Conservation (phyloP, 352 stramenopile species). For the Globisporangium takayamanum region DNA sequence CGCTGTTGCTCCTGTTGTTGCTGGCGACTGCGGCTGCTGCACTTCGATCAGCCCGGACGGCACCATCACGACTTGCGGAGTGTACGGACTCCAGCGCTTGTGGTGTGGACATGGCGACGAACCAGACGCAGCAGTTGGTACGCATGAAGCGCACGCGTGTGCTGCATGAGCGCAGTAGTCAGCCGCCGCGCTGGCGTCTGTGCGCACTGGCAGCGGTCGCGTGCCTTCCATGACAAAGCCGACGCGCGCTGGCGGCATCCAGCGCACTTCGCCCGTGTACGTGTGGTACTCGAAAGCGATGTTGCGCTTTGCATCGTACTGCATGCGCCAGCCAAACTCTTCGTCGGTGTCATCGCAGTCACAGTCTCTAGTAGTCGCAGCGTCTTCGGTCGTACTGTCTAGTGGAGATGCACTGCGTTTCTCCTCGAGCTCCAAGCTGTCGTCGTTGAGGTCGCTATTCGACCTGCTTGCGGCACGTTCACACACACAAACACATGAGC, state of each 20-base stretch:
- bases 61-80: conserved; percentile 51
- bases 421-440: not conserved
- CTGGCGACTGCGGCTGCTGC: conserved; percentile 10
- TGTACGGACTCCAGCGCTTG: conserved; percentile 36
- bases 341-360: conserved; percentile 5
- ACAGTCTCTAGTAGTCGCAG: not conserved
- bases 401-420: not conserved
- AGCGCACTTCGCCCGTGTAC: conserved; percentile 73
- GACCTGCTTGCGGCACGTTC: too few relatives aligned
- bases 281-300: conserved; percentile 54
- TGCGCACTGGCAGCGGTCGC: conserved; percentile 23
- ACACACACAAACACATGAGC: too few relatives aligned
- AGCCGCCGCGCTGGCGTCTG: not conserved
- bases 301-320: conserved; percentile 41
- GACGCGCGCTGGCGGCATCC: conserved; percentile 35
- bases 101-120: conserved; percentile 10
- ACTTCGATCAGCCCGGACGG: conserved; percentile 49
- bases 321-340: conserved; percentile 51
- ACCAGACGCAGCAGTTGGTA: not conserved
- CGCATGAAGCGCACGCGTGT: not conserved
- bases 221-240: conserved; percentile 48
- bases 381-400: too few relatives aligned
- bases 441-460: too few relatives aligned
- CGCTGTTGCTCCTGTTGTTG: not conserved
- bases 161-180: too few relatives aligned